Evolutionary conservation across 768 basidiomycete genomes (phyloP).

Genomic region (Tulasnella sp.): DNA sequence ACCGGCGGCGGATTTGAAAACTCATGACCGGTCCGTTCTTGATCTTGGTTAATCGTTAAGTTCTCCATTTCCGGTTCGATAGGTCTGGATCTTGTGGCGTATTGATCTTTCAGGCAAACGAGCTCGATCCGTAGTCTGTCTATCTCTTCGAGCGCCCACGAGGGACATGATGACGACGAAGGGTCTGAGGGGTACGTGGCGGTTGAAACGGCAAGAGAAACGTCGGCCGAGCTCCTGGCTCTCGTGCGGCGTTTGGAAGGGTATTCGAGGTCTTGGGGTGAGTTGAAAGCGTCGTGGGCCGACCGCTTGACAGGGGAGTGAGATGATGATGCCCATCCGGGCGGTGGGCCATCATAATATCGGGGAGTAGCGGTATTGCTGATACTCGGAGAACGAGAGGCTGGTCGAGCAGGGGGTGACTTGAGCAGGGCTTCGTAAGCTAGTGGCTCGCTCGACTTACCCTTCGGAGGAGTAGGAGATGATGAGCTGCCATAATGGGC

Average conservation of each 20-base stretch:
- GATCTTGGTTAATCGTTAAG: not conserved
- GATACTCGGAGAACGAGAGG: not conserved
- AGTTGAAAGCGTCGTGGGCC: conserved; percentile 1
- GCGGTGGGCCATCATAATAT: not conserved
- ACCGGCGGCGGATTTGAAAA: not conserved
- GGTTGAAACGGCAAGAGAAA: not conserved
- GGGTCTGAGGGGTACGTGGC: not conserved
- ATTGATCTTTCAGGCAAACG: not conserved
- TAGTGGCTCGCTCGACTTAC: not conserved
- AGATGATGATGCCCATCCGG: not conserved
- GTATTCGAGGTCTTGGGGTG: not conserved
- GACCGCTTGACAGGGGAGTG: not conserved
- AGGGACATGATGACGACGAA: not conserved
- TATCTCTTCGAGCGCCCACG: not conserved
- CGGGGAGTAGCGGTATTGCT: not conserved
- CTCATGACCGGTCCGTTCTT: not conserved
- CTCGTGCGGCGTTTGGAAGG: not conserved
- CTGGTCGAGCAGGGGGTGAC: not conserved
- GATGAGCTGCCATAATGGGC: not conserved
- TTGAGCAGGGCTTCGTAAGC: not conserved
- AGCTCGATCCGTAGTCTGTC: not conserved
- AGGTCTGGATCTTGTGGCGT: not conserved
- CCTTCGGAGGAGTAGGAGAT: not conserved
- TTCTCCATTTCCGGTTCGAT: not conserved
- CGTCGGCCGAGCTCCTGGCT: not conserved